A percentile compares a stretch with the other conserved stretches of the same genome.
Evolutionary conservation across 2,329 filamentous ascomycete genomes (phyloP).

Genomic region (Ceratocystis cubensis): DNA sequence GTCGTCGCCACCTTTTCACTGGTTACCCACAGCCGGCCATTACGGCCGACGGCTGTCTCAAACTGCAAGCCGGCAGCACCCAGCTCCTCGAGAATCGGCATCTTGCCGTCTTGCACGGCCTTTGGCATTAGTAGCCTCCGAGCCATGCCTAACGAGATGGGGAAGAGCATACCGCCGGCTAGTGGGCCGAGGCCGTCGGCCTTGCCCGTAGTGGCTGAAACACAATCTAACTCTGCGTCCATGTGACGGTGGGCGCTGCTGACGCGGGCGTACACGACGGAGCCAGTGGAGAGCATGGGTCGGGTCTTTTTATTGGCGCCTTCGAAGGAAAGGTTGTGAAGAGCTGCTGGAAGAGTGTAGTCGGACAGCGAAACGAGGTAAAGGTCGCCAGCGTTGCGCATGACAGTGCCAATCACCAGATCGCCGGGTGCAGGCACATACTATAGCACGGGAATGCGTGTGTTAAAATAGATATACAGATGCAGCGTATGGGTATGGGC

Average conservation of each 20-base stretch:
- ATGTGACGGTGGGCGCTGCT: conserved; percentile 65
- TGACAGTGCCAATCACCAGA: conserved; percentile 75
- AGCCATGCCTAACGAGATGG: conserved; percentile 69
- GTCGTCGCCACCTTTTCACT: conserved; percentile 61
- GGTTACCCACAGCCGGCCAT: conserved; percentile 86
- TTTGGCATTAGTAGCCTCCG: conserved; percentile 59
- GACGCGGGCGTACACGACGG: conserved; percentile 81
- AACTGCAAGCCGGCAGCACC: conserved; percentile 67
- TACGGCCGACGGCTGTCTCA: conserved; percentile 85
- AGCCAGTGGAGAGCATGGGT: conserved; percentile 60
- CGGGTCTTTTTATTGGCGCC: conserved; percentile 83
- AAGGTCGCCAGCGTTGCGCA: conserved; percentile 60
- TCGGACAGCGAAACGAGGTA: conserved; percentile 69
- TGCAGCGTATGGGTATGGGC: background rate
- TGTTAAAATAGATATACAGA: conserved; percentile 12
- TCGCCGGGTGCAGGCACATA: conserved; percentile 74
- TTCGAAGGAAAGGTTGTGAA: conserved; percentile 88
- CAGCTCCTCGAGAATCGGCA: conserved; percentile 68
- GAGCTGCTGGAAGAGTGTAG: conserved; percentile 50
- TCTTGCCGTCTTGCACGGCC: conserved; percentile 46
- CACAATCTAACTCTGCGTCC: conserved; percentile 82
- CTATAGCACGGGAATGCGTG: conserved; percentile 31
- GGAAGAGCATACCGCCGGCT: conserved; percentile 73
- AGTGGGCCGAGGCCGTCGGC: conserved; percentile 77
- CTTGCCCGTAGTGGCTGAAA: conserved; percentile 75